A percentile compares a stretch with the other conserved stretches of the same genome.
Conservation (phyloP, 2,329 filamentous ascomycete genomes). For the Diaporthe velutina region DNA sequence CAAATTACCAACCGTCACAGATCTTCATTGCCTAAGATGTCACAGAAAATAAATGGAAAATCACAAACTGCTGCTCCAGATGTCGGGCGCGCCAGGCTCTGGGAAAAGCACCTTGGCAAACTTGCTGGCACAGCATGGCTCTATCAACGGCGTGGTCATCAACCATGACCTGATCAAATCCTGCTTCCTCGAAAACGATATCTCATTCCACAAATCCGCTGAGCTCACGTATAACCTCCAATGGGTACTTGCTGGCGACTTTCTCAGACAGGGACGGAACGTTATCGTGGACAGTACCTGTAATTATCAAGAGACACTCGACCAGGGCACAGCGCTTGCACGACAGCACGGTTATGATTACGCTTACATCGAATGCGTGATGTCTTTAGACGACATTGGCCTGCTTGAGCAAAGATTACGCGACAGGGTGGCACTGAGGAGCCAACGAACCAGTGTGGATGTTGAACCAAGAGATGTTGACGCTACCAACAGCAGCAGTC, state of each 20-base stretch:
- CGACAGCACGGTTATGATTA: not conserved
- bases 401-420: not conserved
- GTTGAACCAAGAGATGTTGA: not conserved
- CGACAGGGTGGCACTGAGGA: not conserved
- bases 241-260: not conserved
- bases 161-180: conserved; percentile 14
- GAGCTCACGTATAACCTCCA: conserved; percentile 10
- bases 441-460: conserved; percentile 3
- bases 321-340: not conserved
- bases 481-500: not conserved
- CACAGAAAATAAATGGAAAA: not conserved
- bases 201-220: not conserved
- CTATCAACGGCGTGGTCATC: conserved; percentile 1
- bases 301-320: not conserved
- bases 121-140: not conserved
- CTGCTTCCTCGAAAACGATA: not conserved
- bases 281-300: conserved; percentile 9
- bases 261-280: not conserved
- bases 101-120: not conserved
- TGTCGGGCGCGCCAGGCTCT: not conserved
- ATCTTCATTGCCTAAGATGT: not conserved
- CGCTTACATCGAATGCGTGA: not conserved
- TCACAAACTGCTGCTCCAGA: not conserved
- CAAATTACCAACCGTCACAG: not conserved
- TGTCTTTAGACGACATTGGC: not conserved